phyloP scores from a whole-genome alignment of 192 early-diverging fungal genomes.

The Gigaspora rosea region DNA sequence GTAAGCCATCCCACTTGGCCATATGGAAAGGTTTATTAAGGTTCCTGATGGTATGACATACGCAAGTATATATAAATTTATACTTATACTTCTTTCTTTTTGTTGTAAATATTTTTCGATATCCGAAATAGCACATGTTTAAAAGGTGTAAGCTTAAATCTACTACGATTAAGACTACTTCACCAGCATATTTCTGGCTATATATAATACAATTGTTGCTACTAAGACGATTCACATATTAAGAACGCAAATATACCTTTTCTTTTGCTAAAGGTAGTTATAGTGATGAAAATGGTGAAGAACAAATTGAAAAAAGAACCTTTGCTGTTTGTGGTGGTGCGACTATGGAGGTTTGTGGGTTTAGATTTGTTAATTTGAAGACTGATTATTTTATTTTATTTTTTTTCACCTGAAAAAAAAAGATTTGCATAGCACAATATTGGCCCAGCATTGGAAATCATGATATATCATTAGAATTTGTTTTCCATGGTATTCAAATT shows the following conservation, averaged over 20 bases:
- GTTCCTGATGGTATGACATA: slow-evolving; percentile 84
- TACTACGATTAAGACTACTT: slow-evolving; percentile 40
- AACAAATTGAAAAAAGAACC: no score
- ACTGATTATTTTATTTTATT: no score
- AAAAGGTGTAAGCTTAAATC: slow-evolving; percentile 41
- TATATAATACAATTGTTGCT: slow-evolving; percentile 74
- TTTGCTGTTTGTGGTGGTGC: slow-evolving; percentile 29
- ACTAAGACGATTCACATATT: no score
- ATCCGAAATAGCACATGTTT: not conserved
- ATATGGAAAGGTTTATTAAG: slow-evolving; percentile 78
- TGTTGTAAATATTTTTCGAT: not conserved
- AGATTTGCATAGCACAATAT: slow-evolving; percentile 80
- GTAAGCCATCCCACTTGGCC: no score
- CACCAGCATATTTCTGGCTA: slow-evolving; percentile 68
- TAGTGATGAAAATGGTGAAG: no score
- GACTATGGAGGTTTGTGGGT: no score
- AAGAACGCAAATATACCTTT: no score
- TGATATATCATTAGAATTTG: slow-evolving; percentile 65
- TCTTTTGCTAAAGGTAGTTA: no score
- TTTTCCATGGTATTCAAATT: slow-evolving; percentile 79
- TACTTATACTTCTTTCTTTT: not conserved
- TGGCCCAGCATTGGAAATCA: slow-evolving; percentile 81
- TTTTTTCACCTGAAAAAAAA: slow-evolving; percentile 43
- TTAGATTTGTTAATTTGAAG: no score
- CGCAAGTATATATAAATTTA: slow-evolving; percentile 45